Conservation (phyloP, 179 eudicot genomes). For the Beta macrorhiza region DNA sequence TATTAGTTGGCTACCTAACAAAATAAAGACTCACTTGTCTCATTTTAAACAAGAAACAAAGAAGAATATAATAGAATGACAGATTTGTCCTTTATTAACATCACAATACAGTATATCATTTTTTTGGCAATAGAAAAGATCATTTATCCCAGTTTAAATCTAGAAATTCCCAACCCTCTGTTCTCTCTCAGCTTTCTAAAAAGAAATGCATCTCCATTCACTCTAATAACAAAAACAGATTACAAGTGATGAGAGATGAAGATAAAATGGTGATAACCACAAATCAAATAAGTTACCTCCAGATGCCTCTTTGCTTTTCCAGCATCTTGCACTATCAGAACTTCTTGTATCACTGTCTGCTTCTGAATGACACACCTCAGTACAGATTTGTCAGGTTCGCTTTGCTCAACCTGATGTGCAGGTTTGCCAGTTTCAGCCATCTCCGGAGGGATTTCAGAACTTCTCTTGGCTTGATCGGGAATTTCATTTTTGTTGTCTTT, state of each 20-base stretch:
- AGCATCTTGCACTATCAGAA: constrained; percentile 19
- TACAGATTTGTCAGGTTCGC: constrained; percentile 24
- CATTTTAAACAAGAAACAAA: neutral
- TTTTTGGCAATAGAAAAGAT: neutral
- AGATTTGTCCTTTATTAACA: neutral
- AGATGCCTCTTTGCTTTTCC: constrained; percentile 13
- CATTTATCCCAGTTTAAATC: neutral
- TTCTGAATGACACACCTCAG: constrained; percentile 23
- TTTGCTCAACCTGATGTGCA: constrained; percentile 13
- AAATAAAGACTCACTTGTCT: neutral
- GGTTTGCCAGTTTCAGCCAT: constrained; percentile 15
- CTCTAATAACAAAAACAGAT: neutral
- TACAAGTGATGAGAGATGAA: neutral
- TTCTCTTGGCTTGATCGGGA: constrained; percentile 14
- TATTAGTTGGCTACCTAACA: neutral
- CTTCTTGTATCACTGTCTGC: constrained; percentile 32
- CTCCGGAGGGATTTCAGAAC: constrained; percentile 8
- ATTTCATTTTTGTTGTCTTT: constrained; percentile 19
- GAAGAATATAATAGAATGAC: neutral
- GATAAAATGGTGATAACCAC: neutral
- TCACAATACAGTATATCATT: neutral
- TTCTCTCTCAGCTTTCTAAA: neutral
- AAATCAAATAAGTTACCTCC: constrained; percentile 27
- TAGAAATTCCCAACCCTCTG: neutral
- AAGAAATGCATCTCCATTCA: neutral